These are phyloP conservation scores for Spizellomyces punctatus DNA, from an alignment of 192 early-diverging fungal species.

Conservation along the genomic window DNA sequence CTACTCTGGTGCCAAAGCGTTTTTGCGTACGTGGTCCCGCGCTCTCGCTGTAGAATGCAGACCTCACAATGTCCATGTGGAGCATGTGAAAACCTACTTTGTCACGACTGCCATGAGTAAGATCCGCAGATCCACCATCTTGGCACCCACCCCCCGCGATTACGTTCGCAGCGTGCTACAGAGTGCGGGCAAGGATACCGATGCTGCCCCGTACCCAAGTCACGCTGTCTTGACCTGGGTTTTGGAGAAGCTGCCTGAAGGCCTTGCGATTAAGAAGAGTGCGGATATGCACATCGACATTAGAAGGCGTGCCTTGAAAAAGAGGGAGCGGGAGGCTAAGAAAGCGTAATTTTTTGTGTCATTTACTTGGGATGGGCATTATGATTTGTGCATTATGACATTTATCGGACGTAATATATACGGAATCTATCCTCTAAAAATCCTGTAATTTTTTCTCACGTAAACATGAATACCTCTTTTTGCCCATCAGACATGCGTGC, in stretches of 20 bases:
- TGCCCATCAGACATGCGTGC: constrained; percentile 61
- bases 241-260: constrained; percentile 59
- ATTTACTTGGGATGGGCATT: not conserved
- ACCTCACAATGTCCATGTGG: constrained; percentile 72
- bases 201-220: constrained; percentile 66
- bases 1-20: constrained; percentile 93
- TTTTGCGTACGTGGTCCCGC: constrained; percentile 87
- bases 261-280: constrained; percentile 61
- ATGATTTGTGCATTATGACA: too few relatives aligned
- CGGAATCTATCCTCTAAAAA: too few relatives aligned
- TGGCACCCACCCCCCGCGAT: constrained; percentile 77
- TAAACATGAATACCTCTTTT: constrained; percentile 58
- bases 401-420: too few relatives aligned
- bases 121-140: constrained; percentile 76
- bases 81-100: constrained; percentile 96
- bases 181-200: constrained; percentile 65
- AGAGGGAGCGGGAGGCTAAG: constrained; percentile 50
- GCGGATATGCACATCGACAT: constrained; percentile 64
- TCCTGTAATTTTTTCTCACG: too few relatives aligned
- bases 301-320: constrained; percentile 72
- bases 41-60: constrained; percentile 82
- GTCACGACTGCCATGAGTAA: constrained; percentile 94
- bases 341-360: not conserved
- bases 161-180: constrained; percentile 79
- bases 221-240: constrained; percentile 75